phyloP scores from a whole-genome alignment of 1,284 basidiomycete genomes.

The Cronartium quercuum region DNA sequence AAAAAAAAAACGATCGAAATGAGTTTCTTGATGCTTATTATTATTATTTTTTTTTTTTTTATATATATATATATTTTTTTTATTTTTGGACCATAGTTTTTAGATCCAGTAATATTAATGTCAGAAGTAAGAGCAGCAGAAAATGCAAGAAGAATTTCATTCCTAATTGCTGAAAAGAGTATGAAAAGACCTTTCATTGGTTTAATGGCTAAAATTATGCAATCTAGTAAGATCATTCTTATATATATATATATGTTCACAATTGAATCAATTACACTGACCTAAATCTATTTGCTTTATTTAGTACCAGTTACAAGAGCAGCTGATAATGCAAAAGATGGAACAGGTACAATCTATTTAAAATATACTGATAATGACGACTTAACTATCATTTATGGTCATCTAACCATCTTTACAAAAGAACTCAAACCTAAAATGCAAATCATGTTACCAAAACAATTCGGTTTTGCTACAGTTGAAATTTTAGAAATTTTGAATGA shows the following conservation, averaged over 20 bases:
- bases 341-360: conserved; percentile 67
- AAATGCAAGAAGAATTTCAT: conserved; percentile 73
- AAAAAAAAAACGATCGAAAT: neutral
- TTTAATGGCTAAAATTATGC: conserved; percentile 75
- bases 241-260: neutral
- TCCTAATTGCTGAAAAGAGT: conserved; percentile 88
- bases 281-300: conserved; percentile 42
- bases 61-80: neutral
- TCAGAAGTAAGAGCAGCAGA: conserved; percentile 77
- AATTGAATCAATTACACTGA: neutral
- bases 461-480: conserved; percentile 72
- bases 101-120: conserved; percentile 84
- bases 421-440: conserved; percentile 76
- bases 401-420: conserved; percentile 69
- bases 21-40: too few relatives aligned
- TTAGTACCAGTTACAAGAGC: conserved; percentile 88
- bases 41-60: neutral
- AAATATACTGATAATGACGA: conserved; percentile 54
- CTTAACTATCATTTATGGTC: conserved; percentile 61
- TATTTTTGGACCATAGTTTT: conserved; percentile 61
- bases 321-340: conserved; percentile 75
- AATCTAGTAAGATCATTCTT: conserved; percentile 65
- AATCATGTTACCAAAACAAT: conserved; percentile 76
- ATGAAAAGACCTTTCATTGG: conserved; percentile 77
- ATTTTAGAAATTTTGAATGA: conserved; percentile 85